Percentiles rank a stretch among this genome's conserved stretches.
Conservation (phyloP, 169 alveolate genomes). For the Condylostoma magnum region DNA sequence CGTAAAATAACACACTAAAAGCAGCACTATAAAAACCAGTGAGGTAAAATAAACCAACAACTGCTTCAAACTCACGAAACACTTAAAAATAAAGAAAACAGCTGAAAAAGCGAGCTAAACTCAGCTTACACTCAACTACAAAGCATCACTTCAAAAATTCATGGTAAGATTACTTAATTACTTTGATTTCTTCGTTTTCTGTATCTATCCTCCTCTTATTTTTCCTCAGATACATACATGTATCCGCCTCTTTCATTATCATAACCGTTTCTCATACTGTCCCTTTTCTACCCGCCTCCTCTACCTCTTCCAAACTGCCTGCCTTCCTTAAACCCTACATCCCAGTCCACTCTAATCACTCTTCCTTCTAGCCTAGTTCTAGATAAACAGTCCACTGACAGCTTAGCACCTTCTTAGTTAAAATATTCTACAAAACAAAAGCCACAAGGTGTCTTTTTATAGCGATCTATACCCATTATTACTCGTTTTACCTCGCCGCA, state of each 20-base stretch:
- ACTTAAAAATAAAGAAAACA: too few relatives aligned
- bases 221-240: background rate
- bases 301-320: conserved; percentile 84
- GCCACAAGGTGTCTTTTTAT: conserved; percentile 88
- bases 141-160: too few relatives aligned
- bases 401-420: conserved; percentile 80
- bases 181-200: too few relatives aligned
- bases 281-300: conserved; percentile 80
- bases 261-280: conserved; percentile 59
- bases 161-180: too few relatives aligned
- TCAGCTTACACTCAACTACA: too few relatives aligned
- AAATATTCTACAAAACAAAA: conserved; percentile 89
- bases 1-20: too few relatives aligned
- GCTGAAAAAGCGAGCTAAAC: too few relatives aligned
- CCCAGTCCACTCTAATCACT: conserved; percentile 83
- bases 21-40: too few relatives aligned
- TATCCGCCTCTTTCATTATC: conserved; percentile 41
- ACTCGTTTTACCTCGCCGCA: conserved; percentile 87
- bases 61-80: too few relatives aligned
- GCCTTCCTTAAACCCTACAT: conserved; percentile 77
- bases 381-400: conserved; percentile 63
- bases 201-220: too few relatives aligned
- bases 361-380: conserved; percentile 62
- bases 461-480: conserved; percentile 89
- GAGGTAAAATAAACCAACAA: too few relatives aligned